Base-by-base conservation (phyloP, 192 early-diverging fungal species). In the Gaertneriomyces semiglobifer region DNA sequence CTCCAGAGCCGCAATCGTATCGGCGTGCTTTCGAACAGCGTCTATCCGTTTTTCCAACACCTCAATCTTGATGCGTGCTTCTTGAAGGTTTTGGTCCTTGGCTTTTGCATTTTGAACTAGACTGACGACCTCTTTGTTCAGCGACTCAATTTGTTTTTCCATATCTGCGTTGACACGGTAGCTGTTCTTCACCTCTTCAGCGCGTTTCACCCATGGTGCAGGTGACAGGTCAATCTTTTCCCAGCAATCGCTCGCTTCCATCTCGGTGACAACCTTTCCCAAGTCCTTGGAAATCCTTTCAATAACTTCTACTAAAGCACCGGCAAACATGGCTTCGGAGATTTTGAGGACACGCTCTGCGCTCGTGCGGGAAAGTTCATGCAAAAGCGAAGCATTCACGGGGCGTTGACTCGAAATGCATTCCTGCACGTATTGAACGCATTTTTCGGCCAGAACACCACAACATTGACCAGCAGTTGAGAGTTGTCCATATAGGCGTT, bases 31-130 rank as follows among this genome's bases (percentile, higher is more conserved):
- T 44, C 82, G 84, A 57, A 83, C 77, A n/a, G 73, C 50, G 44
- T 88, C 90, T 53, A 84, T 82, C 33, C 90, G 84, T 72, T 88
- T 92, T 73, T 92, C 92, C n/a, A 93, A 83, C 58, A 93, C 70
- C 50, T 91, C 89, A 4, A 92, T 83, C 71, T 88, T 89, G 56
- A 93, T 83, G 39, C 70, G 64, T 12, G 71, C 74, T 73, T 96
- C 93, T 71, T 91, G 89, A 43, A 93, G 65, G 9, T 76, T 58
- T 81, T 93, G 85, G 62, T 96, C 92, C 81, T 91, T 95, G 60
- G 85, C 33, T 48, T 90, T 92, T 16, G 88, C 72, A 54, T 93
- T 91, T 45, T 88, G 88, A 44, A 90, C 84, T 6, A 98, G 77
- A 43, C 85, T 87, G 52, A 88, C 61, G 41, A 95, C 87, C 58